These are phyloP conservation scores for Phaffomyces thermotolerans DNA, from an alignment of 805 yeast species.

Conservation along the genomic window DNA sequence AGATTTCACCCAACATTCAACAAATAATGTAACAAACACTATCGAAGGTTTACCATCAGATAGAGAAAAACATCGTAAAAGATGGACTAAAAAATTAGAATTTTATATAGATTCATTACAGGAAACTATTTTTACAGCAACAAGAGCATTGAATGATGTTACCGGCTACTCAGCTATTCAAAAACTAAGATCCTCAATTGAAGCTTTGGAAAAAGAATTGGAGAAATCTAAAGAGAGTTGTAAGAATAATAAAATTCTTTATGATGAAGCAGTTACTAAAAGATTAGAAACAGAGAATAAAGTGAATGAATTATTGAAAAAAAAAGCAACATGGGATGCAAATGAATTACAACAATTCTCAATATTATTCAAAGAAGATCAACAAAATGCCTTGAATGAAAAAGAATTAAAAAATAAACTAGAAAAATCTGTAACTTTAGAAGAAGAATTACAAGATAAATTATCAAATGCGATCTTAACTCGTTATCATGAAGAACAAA, in stretches of 20 bases:
- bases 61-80: slow-evolving; percentile 32
- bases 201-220: slow-evolving; percentile 44
- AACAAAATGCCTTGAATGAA: slow-evolving; percentile 59
- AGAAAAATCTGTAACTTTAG: slow-evolving; percentile 47
- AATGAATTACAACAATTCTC: slow-evolving; percentile 82
- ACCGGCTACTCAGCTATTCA: slow-evolving; percentile 88
- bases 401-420: slow-evolving; percentile 40
- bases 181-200: slow-evolving; percentile 55
- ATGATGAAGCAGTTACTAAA: slow-evolving; percentile 52
- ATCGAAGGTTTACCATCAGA: slow-evolving; percentile 40
- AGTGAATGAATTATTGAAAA: slow-evolving; percentile 77
- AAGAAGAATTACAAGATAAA: slow-evolving; percentile 63
- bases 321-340: slow-evolving; percentile 78
- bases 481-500: slow-evolving; percentile 92
- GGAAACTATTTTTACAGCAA: slow-evolving; percentile 50
- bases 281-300: slow-evolving; percentile 73
- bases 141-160: slow-evolving; percentile 73
- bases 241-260: slow-evolving; percentile 39
- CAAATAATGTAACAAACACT: slow-evolving; percentile 11
- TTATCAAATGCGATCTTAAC: slow-evolving; percentile 73
- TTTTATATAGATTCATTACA: slow-evolving; percentile 48
- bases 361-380: slow-evolving; percentile 71
- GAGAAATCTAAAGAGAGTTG: slow-evolving; percentile 42
- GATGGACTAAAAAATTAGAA: slow-evolving; percentile 39
- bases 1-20: slow-evolving; percentile 20